Conservation (phyloP, 345 rosid species). For the Eucalyptus victrix region DNA sequence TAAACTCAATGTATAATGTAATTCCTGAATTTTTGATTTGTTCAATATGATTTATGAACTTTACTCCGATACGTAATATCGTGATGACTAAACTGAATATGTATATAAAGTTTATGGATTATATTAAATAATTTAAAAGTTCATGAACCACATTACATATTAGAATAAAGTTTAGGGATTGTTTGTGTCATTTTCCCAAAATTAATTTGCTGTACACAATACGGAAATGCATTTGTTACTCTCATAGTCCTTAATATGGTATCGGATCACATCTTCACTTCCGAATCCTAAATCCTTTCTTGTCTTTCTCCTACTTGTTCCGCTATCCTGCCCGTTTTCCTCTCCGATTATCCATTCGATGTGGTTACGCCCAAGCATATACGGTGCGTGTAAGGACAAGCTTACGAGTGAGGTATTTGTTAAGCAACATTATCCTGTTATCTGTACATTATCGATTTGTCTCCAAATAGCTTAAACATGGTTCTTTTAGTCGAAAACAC, state of each 20-base stretch:
- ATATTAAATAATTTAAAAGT: no score
- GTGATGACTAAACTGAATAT: rapidly evolving
- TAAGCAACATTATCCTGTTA: neutral
- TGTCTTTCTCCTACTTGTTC: neutral
- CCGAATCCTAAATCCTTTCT: neutral
- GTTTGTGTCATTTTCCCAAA: no score
- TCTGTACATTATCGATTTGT: no score
- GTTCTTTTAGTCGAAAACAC: no score
- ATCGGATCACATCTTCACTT: neutral
- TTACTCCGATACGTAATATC: rapidly evolving
- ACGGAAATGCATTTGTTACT: neutral
- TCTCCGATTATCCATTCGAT: neutral
- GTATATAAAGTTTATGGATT: rapidly evolving
- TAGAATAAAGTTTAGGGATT: rapidly evolving
- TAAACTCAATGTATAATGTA: no score
- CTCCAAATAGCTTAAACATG: neutral
- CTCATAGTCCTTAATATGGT: neutral
- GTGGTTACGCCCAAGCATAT: neutral
- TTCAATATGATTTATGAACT: no score
- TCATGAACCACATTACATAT: no score
- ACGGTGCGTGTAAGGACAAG: neutral
- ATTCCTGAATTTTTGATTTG: rapidly evolving
- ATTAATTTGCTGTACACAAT: neutral
- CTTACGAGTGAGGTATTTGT: neutral
- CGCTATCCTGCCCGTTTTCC: neutral